These are phyloP conservation scores for Loxodes magnus DNA, from an alignment of 73 alveolate species.

Conservation along the genomic window DNA sequence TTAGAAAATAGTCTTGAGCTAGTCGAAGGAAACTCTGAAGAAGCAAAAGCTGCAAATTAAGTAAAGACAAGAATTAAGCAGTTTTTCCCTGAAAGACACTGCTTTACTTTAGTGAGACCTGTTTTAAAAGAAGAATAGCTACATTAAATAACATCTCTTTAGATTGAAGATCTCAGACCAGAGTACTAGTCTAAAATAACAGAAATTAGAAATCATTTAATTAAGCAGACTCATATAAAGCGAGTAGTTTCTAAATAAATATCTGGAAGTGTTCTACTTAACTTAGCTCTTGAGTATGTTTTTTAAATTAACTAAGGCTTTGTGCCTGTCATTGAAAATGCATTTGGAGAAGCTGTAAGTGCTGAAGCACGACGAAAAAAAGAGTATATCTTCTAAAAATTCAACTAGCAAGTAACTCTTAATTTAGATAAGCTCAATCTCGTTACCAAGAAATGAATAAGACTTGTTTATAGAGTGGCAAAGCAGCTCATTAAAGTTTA, in stretches of 20 bases:
- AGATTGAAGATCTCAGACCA: too few species aligned
- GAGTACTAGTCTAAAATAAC: too few species aligned
- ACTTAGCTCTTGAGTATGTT: constrained; percentile 7
- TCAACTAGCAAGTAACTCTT: too few species aligned
- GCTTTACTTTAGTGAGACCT: constrained; percentile 3
- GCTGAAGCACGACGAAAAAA: constrained; percentile 8
- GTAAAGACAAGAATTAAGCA: not conserved
- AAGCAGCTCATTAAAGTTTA: too few species aligned
- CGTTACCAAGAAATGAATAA: too few species aligned
- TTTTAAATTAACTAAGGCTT: not conserved
- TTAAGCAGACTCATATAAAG: not conserved
- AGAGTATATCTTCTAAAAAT: not conserved
- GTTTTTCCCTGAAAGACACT: not conserved
- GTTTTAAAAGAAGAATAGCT: too few species aligned
- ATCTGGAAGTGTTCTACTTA: not conserved
- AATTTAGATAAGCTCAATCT: too few species aligned
- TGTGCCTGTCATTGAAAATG: constrained; percentile 1
- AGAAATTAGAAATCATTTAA: too few species aligned
- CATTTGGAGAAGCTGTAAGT: not conserved
- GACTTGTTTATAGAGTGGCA: too few species aligned
- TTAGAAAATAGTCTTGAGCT: not conserved
- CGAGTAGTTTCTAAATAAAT: not conserved
- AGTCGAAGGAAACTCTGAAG: not conserved
- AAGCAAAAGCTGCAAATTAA: not conserved
- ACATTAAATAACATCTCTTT: too few species aligned